Base-by-base conservation (phyloP, 257 asterid genomes). In the Voacanga thouarsii region DNA sequence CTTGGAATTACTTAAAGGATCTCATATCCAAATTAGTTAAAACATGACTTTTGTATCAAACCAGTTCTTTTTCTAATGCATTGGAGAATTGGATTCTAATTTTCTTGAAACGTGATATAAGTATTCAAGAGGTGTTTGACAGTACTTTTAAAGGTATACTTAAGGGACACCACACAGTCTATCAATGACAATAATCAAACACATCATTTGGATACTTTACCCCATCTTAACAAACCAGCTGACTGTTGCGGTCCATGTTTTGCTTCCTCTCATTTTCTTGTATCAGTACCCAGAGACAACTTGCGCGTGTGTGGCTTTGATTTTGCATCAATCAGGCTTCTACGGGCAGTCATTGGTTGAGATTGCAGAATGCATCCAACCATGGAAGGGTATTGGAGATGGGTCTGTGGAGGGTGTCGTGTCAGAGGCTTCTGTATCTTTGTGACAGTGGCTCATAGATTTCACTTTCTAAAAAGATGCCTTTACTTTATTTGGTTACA, bases 391-490 rank as follows among this genome's bases (percentile, higher is more conserved):
- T 30, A n/a, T 0, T 28, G 64, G 63, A 7, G 2, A 28, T 8
- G 63, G 18, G 43, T 1, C 37, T 33, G 11, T 39, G 16, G 16
- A 7, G 12, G 66, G 1, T 21, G 4, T 0, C 37, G 37, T 33
- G 37, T 33, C 2, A 33, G 8, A 21, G n/a, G 21, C 23, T 15
- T 51, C 15, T 39, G 78, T 60, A 75, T 75, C 71, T 26, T 43
- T 59, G 18, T 75, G 71, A 60, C 3, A 75, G 61, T 60, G 81
- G 60, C 76, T 12, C 10, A 0, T 43, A 30, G 72, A 45, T 78
- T 71, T 64, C 59, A 45, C 77, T 78, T 72, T 68, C 50, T 56
- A 60, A 59, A 78, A 44, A 44, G 76, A 57, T 71, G 51, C 64
- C 53, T 71, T 45, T 63, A 28, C 76, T 69, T 59, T 71, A 47